Percentiles rank a stretch among this genome's conserved stretches.
phyloP scores from a whole-genome alignment of 192 early-diverging fungal genomes.

The Pilaira anomala region DNA sequence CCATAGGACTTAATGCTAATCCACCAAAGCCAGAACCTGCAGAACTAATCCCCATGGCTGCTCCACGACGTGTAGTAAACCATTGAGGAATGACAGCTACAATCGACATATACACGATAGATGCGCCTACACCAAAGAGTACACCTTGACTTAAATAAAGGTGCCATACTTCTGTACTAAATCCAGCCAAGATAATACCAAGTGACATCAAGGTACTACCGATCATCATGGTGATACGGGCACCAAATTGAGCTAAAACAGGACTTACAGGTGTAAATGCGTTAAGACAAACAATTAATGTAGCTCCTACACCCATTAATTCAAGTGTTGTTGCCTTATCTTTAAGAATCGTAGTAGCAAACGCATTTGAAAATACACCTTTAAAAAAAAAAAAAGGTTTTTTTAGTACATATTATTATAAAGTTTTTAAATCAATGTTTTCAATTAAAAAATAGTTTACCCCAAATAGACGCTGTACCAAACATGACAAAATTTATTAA shows the following conservation, averaged over 20 bases:
- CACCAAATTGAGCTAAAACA: slow-evolving; percentile 9
- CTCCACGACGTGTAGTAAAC: slow-evolving; percentile 50
- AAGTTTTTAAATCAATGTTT: not conserved
- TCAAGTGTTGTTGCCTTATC: slow-evolving; percentile 15
- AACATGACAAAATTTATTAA: slow-evolving; percentile 14
- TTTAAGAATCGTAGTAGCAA: not conserved
- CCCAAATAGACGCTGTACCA: slow-evolving; percentile 11
- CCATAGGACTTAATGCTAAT: slow-evolving; percentile 26
- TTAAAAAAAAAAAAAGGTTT: not conserved
- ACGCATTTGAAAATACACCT: slow-evolving; percentile 28
- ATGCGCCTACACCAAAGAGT: slow-evolving; percentile 50
- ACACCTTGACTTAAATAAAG: slow-evolving; percentile 59
- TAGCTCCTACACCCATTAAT: slow-evolving; percentile 22
- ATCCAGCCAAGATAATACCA: slow-evolving; percentile 27
- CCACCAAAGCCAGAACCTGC: slow-evolving; percentile 73
- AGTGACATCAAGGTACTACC: slow-evolving; percentile 21
- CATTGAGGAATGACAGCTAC: slow-evolving; percentile 53
- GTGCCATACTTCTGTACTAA: slow-evolving; percentile 53
- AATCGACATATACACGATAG: slow-evolving; percentile 28
- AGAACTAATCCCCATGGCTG: slow-evolving; percentile 55
- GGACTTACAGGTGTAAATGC: slow-evolving; percentile 12
- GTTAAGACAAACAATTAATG: slow-evolving; percentile 16
- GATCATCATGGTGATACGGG: slow-evolving; percentile 10
- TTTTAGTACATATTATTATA: too few species aligned
- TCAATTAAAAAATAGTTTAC: not conserved